A percentile compares a stretch with the other conserved stretches of the same genome.
phyloP scores from a whole-genome alignment of 176 grass and related monocot genomes.

The Elaeis guineensis region DNA sequence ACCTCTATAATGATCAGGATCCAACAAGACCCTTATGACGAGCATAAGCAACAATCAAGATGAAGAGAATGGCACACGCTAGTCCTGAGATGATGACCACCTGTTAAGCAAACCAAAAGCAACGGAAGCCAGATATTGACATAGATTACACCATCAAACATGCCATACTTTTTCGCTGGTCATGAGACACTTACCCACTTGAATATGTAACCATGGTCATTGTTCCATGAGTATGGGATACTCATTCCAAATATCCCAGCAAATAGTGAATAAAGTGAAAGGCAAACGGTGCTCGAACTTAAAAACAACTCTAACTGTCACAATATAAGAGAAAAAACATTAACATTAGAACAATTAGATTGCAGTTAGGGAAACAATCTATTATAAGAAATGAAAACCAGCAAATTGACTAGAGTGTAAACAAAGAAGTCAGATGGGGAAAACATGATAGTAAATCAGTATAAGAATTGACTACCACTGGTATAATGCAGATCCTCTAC shows the following conservation, averaged over 20 bases:
- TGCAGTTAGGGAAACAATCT: too few species aligned
- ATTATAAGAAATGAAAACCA: background rate
- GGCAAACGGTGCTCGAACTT: constrained; percentile 74
- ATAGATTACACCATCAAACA: background rate
- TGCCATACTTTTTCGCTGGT: constrained; percentile 1
- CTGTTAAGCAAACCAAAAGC: constrained; percentile 16
- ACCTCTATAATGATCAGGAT: constrained; percentile 48
- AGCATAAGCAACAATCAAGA: constrained; percentile 85
- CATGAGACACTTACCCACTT: constrained; percentile 67
- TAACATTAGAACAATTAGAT: too few species aligned
- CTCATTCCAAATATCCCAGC: constrained; percentile 98
- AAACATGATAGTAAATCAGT: background rate
- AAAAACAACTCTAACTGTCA: constrained; percentile 91
- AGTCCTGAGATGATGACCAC: constrained; percentile 71
- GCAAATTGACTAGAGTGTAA: background rate
- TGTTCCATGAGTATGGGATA: constrained; percentile 97
- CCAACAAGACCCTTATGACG: constrained; percentile 97
- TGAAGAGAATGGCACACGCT: constrained; percentile 46
- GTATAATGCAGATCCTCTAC: too few species aligned
- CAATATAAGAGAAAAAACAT: background rate
- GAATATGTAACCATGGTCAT: constrained; percentile 51
- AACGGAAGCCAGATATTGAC: too few species aligned
- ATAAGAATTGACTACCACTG: background rate
- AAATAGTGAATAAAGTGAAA: constrained; percentile 89
- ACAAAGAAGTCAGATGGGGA: background rate